Percentiles rank a stretch among this genome's conserved stretches.
Conservation (phyloP, 2,329 filamentous ascomycete genomes). For the Monosporascus sp. region DNA sequence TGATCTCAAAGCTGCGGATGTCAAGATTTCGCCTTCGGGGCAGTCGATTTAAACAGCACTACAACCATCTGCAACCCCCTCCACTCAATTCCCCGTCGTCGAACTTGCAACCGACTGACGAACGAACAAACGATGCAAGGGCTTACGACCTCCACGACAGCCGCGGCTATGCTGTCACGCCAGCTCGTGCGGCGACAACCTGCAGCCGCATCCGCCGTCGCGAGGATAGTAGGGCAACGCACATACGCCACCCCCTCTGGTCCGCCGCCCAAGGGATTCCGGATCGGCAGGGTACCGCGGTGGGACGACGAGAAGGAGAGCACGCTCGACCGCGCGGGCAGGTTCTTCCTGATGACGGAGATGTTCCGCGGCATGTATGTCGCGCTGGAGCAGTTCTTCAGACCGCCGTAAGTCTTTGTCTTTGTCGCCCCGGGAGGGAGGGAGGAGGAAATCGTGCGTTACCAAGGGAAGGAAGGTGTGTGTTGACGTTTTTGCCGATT, state of each 20-base stretch:
- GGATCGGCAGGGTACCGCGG: slow-evolving; percentile 63
- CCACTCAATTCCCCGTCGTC: neutral
- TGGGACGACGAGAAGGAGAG: slow-evolving; percentile 79
- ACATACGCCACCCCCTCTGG: slow-evolving; percentile 66
- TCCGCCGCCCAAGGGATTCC: slow-evolving; percentile 74
- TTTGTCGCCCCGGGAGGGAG: neutral
- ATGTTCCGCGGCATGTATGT: slow-evolving; percentile 98
- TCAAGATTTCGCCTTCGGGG: neutral
- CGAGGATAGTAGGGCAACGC: slow-evolving; percentile 29
- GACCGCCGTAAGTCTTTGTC: slow-evolving; percentile 74
- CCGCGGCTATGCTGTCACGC: slow-evolving; percentile 23
- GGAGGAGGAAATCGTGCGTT: neutral
- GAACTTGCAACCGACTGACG: neutral
- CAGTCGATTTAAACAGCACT: neutral
- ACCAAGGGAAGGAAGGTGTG: neutral
- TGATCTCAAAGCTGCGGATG: neutral
- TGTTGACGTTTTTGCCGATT: slow-evolving; percentile 8
- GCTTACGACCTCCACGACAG: slow-evolving; percentile 21
- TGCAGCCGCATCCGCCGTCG: slow-evolving; percentile 14
- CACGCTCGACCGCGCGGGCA: slow-evolving; percentile 76
- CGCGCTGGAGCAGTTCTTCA: slow-evolving; percentile 94
- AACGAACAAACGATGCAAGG: slow-evolving; percentile 22
- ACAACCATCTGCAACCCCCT: neutral
- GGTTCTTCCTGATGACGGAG: slow-evolving; percentile 93
- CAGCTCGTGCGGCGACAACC: slow-evolving; percentile 26